Base-by-base conservation (phyloP, 345 rosid genomes). In the Adansonia digitata region DNA sequence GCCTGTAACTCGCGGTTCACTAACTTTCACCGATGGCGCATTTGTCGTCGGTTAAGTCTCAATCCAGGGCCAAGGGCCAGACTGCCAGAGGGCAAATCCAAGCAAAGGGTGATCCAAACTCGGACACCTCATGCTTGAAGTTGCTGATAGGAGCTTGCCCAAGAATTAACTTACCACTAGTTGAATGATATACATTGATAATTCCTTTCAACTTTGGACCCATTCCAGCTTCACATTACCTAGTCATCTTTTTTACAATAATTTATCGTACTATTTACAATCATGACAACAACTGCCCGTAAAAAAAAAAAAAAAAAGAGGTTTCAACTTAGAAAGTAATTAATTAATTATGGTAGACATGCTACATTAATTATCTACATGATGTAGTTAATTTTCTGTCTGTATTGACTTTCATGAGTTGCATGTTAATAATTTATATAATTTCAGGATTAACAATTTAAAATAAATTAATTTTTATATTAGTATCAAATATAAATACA, bases 11-110 rank as follows among this genome's bases (percentile, higher is more conserved):
- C 72, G 57, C 48, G 72, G 60, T 55, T 55, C 60, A 9, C 60
- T 55, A 22, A 55, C 22, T 55, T n/a, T 55, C 61, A 55, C 61
- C 11, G 14, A 11, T 22, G 31, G 15, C 61, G 61, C 34, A 55
- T 22, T 24, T 55, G 34, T 55, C 69, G 69, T 64, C 69, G 48
- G 69, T 64, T 64, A 64, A n/a, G 69, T 37, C 48, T 39, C 29
- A 64, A 64, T 37, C 31, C 29, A 64, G 69, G 43, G 69, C n/a
- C n/a, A n/a, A n/a, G n/a, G n/a, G n/a, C n/a, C n/a, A n/a, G n/a
- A n/a, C n/a, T n/a, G 48, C 69, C 69, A 64, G 48, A 37, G 15
- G 14, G 31, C 61, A 55, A 55, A 15, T 55, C 61, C 31, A 55
- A 24, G 46, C 68, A n/a, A n/a, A 12, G 18, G 35, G 35, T 57